These are phyloP conservation scores for Platanthera zijinensis DNA, from an alignment of 106 monocot species.

Conservation along the genomic window DNA sequence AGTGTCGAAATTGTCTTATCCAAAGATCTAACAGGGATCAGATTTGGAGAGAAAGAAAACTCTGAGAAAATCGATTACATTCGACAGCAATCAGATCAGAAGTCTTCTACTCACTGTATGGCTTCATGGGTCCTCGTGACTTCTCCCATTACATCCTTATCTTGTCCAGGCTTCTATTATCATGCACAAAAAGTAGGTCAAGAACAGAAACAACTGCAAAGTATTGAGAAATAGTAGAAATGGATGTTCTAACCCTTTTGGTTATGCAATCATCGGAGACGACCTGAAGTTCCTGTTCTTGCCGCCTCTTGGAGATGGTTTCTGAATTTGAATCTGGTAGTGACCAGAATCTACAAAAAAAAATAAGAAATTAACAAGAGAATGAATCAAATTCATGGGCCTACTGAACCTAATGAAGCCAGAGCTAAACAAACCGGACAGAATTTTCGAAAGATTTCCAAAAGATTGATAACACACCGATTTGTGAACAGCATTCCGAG, in stretches of 20 bases:
- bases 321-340: slow-evolving; percentile 21
- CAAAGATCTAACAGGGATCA: slow-evolving; percentile 46
- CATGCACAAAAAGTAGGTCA: neutral
- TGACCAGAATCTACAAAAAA: slow-evolving; percentile 26
- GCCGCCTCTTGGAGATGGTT: slow-evolving; percentile 34
- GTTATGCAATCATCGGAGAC: slow-evolving; percentile 43
- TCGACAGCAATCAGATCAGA: neutral
- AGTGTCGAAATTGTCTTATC: slow-evolving; percentile 83
- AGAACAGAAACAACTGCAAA: neutral
- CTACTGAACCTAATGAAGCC: neutral
- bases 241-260: slow-evolving; percentile 30
- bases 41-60: neutral
- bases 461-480: slow-evolving; percentile 18
- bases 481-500: slow-evolving; percentile 56
- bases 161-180: slow-evolving; percentile 20
- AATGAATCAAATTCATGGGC: neutral
- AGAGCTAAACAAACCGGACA: neutral
- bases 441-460: slow-evolving; percentile 1
- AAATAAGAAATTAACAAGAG: neutral
- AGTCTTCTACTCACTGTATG: slow-evolving; percentile 44
- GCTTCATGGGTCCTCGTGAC: slow-evolving; percentile 59
- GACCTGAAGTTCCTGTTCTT: slow-evolving; percentile 51
- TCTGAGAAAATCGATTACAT: neutral
- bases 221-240: neutral
- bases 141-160: slow-evolving; percentile 52